Evolutionary conservation across 345 rosid genomes (phyloP), one percentile per base, ranked within the genome.

Genomic region (Citrus sinensis): DNA sequence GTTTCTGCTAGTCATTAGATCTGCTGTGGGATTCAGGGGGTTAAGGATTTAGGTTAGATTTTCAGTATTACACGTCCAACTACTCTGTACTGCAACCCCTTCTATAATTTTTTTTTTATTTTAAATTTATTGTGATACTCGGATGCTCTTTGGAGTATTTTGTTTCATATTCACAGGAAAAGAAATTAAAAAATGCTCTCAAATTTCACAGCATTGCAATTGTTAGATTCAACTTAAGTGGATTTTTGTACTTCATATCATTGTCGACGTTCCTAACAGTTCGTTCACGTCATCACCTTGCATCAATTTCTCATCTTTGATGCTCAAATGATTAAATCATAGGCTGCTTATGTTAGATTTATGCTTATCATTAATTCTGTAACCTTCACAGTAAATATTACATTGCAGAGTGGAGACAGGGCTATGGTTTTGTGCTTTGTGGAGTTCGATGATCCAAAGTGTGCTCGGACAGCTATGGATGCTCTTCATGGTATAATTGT

Each of bases 391-490:
- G 29, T 73, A 19, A 77, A 20, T 29, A 60, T 59, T 59, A 55
- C 40, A 79, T 58, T 80, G 82, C 85, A 87, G 94, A 77, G 63
- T 60, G 89, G 88, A 83, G 92, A 85, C 58, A 80, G 59, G 73
- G 88, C 91, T n/a, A 63, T 79, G 76, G 89, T 90, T 34, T 73
- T 87, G 71, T 86, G 94, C 83, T 90, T 90, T 82, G 91, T 87
- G 61, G 92, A 89, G 80, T 90, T 90, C 4, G 32, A 29, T 66
- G 88, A 90, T 76, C 61, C 86, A 54, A 83, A 83, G n/a, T 86
- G 85, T 80, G 92, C 90, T 73, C 37, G 69, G 56, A 86, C 90
- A 61, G 94, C 92, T 40, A 80, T 85, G 91, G 82, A 87, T 70
- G 89, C 90, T 72, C 90, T 90, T 73, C 91, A 90, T 79, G 94